phyloP scores from a whole-genome alignment of 805 yeast species.

The Wickerhamiella brachini region DNA sequence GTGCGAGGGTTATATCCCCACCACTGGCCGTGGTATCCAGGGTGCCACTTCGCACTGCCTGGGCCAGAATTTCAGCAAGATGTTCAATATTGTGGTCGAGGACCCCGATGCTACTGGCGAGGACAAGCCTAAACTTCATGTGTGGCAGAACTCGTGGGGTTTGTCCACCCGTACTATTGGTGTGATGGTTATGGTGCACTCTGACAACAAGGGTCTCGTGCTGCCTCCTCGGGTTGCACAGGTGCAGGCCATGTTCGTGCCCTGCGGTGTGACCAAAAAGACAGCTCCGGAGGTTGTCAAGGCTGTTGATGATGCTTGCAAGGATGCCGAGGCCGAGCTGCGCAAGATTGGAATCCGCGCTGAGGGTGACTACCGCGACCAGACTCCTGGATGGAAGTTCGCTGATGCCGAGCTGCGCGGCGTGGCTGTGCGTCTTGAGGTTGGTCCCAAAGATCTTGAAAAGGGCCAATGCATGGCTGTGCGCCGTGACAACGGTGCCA shows the following conservation, averaged over 20 bases:
- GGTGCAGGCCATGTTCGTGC: conserved; percentile 80
- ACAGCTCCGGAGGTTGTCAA: conserved; percentile 63
- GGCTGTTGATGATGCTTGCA: conserved; percentile 56
- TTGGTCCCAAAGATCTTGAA: conserved; percentile 91
- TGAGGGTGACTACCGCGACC: conserved; percentile 77
- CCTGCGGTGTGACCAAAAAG: conserved; percentile 88
- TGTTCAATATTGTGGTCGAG: conserved; percentile 93
- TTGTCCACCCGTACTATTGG: conserved; percentile 96
- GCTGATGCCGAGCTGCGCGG: conserved; percentile 96
- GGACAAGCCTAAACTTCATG: conserved; percentile 73
- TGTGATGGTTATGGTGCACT: conserved; percentile 98
- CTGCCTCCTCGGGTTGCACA: conserved; percentile 96
- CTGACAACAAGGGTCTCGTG: conserved; percentile 96
- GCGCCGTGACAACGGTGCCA: conserved; percentile 81
- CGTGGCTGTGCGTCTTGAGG: conserved; percentile 82
- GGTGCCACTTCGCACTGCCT: conserved; percentile 97
- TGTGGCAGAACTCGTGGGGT: conserved; percentile 99
- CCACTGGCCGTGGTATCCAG: conserved; percentile 99
- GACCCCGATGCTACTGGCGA: conserved; percentile 60
- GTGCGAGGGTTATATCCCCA: conserved; percentile 90
- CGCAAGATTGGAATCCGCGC: conserved; percentile 54
- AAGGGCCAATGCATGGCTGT: conserved; percentile 72
- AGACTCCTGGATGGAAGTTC: conserved; percentile 98
- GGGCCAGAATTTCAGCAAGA: conserved; percentile 96
- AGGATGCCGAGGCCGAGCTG: conserved; percentile 51